phyloP scores from a whole-genome alignment of 768 basidiomycete genomes.

The Lenzites betulinus region DNA sequence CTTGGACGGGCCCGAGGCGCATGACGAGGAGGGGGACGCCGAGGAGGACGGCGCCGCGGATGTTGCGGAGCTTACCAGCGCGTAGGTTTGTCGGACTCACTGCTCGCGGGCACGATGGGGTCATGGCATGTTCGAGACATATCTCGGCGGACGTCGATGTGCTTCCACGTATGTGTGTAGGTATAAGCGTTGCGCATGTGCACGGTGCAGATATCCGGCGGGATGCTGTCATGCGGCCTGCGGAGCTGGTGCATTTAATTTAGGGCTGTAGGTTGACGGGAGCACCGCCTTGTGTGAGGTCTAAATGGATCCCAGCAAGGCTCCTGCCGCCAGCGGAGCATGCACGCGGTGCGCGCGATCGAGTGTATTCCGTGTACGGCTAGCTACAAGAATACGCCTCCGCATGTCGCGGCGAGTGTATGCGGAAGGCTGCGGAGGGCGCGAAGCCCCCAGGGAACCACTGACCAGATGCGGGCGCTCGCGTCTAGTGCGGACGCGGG shows the following conservation, averaged over 20 bases:
- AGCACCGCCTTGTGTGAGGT: slow-evolving; percentile 13
- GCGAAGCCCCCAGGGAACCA: no score
- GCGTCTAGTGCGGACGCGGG: slow-evolving; percentile 8
- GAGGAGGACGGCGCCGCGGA: neutral
- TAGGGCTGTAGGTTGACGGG: slow-evolving; percentile 6
- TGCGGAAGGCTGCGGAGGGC: slow-evolving; percentile 12
- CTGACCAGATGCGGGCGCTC: no score
- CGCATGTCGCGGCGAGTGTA: neutral
- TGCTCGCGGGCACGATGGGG: no score
- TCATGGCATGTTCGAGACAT: no score
- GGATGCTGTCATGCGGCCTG: neutral
- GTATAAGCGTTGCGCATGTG: neutral
- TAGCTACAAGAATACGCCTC: no score
- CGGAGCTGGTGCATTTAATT: neutral
- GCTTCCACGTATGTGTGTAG: neutral
- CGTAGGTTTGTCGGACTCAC: no score
- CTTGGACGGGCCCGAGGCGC: slow-evolving; percentile 13
- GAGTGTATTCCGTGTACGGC: neutral
- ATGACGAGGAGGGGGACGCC: slow-evolving; percentile 8
- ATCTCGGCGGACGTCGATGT: no score
- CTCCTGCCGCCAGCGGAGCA: neutral
- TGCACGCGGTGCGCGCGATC: neutral
- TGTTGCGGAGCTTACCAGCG: neutral
- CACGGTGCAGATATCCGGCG: neutral
- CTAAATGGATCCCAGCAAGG: slow-evolving; percentile 3